A percentile compares a stretch with the other conserved stretches of the same genome.
These are phyloP conservation scores for Chaetomiaceae sp. DNA, from an alignment of 2,329 filamentous ascomycete genomes.

Conservation along the genomic window DNA sequence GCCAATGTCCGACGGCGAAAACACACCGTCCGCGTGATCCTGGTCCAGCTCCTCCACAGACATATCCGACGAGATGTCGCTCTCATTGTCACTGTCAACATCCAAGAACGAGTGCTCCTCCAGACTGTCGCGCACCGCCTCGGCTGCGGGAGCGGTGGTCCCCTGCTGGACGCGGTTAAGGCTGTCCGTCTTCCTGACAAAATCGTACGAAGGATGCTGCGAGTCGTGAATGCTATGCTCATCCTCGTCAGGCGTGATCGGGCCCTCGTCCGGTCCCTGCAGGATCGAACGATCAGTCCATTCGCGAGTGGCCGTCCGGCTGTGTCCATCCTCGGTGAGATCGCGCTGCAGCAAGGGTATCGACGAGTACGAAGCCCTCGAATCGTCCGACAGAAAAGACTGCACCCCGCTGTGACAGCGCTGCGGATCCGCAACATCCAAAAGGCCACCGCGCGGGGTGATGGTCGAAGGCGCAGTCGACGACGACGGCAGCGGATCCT, in stretches of 20 bases:
- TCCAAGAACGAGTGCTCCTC: constrained; percentile 44
- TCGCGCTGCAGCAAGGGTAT: constrained; percentile 71
- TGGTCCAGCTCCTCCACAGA: constrained; percentile 46
- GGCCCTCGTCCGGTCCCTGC: constrained; percentile 40
- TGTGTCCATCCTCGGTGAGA: constrained; percentile 46
- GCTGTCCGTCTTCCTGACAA: constrained; percentile 50
- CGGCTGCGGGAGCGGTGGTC: constrained; percentile 29
- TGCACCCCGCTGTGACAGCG: constrained; percentile 33
- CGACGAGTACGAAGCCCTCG: constrained; percentile 70
- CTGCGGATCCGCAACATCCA: constrained; percentile 15
- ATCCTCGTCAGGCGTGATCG: constrained; percentile 21
- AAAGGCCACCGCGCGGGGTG: constrained; percentile 17
- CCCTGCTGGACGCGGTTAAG: constrained; percentile 41
- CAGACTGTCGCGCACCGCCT: constrained; percentile 24
- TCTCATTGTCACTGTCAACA: constrained; percentile 44
- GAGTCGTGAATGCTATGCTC: constrained; percentile 25
- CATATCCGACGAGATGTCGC: constrained; percentile 59
- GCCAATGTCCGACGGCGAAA: constrained; percentile 28
- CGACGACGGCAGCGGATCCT: constrained; percentile 35
- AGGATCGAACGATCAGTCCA: constrained; percentile 55
- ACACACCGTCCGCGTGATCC: constrained; percentile 24
- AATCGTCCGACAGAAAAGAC: constrained; percentile 55
- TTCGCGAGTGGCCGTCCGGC: constrained; percentile 36
- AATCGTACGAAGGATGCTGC: constrained; percentile 46
- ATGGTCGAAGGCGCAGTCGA: constrained; percentile 26